Conservation (phyloP, 75 land plant genomes). For the Gnetum montanum region DNA sequence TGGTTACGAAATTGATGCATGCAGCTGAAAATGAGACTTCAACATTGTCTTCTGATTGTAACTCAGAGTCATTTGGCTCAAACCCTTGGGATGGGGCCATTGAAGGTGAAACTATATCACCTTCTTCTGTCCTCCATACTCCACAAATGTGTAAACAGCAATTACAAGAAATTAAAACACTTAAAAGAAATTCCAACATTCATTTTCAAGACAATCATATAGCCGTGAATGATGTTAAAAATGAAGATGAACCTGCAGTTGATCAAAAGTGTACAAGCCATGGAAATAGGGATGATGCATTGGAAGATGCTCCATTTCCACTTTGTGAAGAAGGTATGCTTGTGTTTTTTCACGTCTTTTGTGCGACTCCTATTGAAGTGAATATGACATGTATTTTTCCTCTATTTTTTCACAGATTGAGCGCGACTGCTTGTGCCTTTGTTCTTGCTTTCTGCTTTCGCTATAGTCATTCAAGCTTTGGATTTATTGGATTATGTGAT, state of each 20-base stretch:
- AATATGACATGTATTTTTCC: neutral
- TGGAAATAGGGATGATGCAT: conserved; percentile 2
- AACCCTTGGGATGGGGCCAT: conserved; percentile 2
- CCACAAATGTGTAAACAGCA: conserved; percentile 1
- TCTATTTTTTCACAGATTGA: conserved; percentile 2
- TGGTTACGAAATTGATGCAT: neutral
- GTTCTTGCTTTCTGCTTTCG: neutral
- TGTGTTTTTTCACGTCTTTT: neutral
- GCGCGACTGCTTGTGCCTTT: neutral
- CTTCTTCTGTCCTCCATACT: conserved; percentile 2
- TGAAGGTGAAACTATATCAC: conserved; percentile 5
- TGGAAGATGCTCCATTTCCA: neutral
- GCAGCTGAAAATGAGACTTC: neutral
- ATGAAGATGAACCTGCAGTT: neutral
- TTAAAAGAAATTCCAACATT: neutral
- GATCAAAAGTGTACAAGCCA: neutral
- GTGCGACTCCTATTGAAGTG: neutral
- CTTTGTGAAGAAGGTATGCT: conserved; percentile 6
- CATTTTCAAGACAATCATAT: neutral
- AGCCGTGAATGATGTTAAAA: neutral
- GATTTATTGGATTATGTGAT: no score
- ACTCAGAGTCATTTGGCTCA: conserved; percentile 7
- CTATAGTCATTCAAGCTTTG: neutral
- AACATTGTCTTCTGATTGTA: conserved; percentile 1
- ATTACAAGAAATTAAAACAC: neutral